Percentiles rank a stretch among this genome's conserved stretches.
Evolutionary conservation across 768 basidiomycete species (phyloP).

Genomic region (Dioszegia crocea): DNA sequence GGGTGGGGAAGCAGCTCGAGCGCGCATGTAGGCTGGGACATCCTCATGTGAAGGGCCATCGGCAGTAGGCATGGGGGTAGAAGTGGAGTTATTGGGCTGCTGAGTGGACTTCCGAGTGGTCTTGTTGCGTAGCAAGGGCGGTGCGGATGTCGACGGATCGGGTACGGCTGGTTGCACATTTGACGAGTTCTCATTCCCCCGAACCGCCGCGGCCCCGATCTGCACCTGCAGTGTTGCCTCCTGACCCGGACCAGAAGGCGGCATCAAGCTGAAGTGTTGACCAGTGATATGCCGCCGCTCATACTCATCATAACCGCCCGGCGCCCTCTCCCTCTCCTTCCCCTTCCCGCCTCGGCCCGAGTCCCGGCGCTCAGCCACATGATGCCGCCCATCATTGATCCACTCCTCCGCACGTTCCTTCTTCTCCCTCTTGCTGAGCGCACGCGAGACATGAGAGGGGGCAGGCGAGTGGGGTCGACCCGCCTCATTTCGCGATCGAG

Average conservation of each 20-base stretch:
- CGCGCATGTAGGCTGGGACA: constrained; percentile 32
- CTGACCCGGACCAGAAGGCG: background rate
- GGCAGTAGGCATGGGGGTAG: background rate
- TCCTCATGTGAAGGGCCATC: background rate
- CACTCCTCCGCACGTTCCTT: constrained; percentile 5
- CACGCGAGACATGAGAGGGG: background rate
- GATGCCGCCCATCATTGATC: constrained; percentile 5
- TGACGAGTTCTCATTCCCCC: too few species aligned
- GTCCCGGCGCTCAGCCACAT: background rate
- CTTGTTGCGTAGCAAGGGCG: background rate
- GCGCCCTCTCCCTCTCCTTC: background rate
- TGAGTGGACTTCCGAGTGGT: background rate
- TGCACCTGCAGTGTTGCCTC: background rate
- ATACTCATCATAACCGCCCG: constrained; percentile 6
- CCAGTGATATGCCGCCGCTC: background rate
- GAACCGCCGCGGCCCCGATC: background rate
- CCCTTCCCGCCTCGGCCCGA: background rate
- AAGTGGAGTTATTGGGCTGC: background rate
- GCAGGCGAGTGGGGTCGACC: background rate
- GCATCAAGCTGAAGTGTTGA: background rate
- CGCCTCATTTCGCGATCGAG: background rate
- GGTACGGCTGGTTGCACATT: too few species aligned
- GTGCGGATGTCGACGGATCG: background rate
- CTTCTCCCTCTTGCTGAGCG: constrained; percentile 2
- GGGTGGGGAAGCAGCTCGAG: constrained; percentile 28